Evolutionary conservation across 2,329 filamentous ascomycete species (phyloP), one percentile per base, ranked within the genome.

Genomic region (Fusarium fujikuroi): DNA sequence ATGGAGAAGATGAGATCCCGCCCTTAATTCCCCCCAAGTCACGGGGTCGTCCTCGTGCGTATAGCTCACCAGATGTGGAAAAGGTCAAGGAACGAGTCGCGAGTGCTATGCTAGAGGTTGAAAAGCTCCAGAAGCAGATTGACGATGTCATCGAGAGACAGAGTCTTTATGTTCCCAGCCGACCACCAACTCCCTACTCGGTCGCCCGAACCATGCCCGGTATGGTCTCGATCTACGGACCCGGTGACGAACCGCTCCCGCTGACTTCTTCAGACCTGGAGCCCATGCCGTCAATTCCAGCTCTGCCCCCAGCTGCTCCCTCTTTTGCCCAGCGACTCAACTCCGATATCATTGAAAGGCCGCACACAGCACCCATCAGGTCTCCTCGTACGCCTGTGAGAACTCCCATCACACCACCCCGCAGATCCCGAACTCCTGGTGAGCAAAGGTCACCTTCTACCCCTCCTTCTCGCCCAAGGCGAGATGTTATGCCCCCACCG

Each of bases 71-170:
- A 9, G 84, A 84, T 64, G 83, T 88, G 69, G 86, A 89, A 34
- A 78, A 78, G 19, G 86, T 90, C 60, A 86, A 88, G 56, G 86
- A 88, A 71, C 84, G 87, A 46, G 87, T 90, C 49, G 89, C 88
- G 36, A 85, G 82, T 66, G 88, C 87, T 54, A 86, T 90, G 82
- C 81, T 88, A 60, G 89, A 92, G 76, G 83, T 89, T 70, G 90
- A 92, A 62, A 83, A 82, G 63, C 79, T 90, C 47, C 85, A 92
- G 79, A 86, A 85, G 64, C 85, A 90, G 72, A 90, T 92, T 60
- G 87, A 92, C 59, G 85, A 88, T 57, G 83, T 89, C 28, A 85
- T 90, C 30, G 88, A 91, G 82, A 86, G 88, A 66, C 88, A 90
- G 80, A 91, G 87, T 78, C 80, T 90, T 39, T 91, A 89, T 70